Conservation (phyloP, 2,329 filamentous ascomycete species). For the Tolypocladium album region DNA sequence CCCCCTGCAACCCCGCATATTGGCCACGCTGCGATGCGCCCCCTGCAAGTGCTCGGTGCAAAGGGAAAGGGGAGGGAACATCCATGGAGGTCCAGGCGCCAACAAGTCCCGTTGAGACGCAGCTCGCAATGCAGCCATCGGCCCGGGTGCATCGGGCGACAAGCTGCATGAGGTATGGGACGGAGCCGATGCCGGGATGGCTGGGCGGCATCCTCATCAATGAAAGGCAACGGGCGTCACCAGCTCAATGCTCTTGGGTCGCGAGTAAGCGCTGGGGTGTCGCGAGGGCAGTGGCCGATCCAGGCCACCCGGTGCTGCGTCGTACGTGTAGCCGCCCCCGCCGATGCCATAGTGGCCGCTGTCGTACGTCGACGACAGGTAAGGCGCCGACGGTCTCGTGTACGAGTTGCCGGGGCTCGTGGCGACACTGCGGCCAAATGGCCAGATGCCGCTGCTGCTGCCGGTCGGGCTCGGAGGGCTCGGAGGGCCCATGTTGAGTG, state of each 20-base stretch:
- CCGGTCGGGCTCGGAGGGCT: constrained; percentile 44
- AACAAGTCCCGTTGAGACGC: not conserved
- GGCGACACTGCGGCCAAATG: constrained; percentile 39
- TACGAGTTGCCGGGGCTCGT: constrained; percentile 44
- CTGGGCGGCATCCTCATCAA: constrained; percentile 15
- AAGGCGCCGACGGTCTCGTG: constrained; percentile 24
- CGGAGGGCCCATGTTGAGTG: constrained; percentile 40
- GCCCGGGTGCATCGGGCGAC: not conserved
- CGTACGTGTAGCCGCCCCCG: constrained; percentile 27
- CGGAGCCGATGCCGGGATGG: not conserved
- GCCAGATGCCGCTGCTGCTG: constrained; percentile 37
- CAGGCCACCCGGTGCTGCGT: constrained; percentile 20
- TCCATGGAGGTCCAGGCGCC: not conserved
- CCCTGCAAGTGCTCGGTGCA: not conserved
- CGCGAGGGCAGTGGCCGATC: constrained; percentile 48
- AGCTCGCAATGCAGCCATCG: not conserved
- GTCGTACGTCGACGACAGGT: constrained; percentile 43
- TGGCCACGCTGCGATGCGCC: not conserved
- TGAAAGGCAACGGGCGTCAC: constrained; percentile 48
- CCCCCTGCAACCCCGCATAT: constrained; percentile 7
- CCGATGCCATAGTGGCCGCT: constrained; percentile 24
- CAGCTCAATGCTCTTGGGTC: constrained; percentile 53
- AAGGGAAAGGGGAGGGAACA: not conserved
- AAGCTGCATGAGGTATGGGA: not conserved
- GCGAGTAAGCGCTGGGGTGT: constrained; percentile 40